Evolutionary conservation across 768 basidiomycete species (phyloP).

Genomic region (Tephrocybe sp.): DNA sequence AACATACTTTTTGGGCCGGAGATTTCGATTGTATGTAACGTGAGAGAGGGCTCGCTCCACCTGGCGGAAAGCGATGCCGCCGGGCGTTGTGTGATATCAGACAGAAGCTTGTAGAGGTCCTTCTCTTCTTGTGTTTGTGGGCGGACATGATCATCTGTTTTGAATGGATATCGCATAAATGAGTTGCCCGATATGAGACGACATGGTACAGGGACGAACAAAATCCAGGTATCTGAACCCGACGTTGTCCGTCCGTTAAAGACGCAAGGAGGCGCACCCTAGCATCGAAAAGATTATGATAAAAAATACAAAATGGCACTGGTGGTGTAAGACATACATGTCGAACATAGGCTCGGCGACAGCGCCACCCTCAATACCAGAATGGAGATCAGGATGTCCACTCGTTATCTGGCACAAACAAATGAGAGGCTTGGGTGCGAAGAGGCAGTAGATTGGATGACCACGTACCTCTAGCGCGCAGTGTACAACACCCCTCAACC

Average conservation of each 20-base stretch:
- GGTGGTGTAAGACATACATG: conserved; percentile 51
- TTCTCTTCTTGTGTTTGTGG: conserved; percentile 67
- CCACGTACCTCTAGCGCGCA: conserved; percentile 66
- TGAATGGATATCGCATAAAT: too few relatives aligned
- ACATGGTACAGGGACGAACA: conserved; percentile 52
- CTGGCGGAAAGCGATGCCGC: conserved; percentile 69
- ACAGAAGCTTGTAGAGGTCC: conserved; percentile 65
- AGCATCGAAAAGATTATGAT: neutral
- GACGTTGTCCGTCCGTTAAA: conserved; percentile 55
- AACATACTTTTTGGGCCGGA: conserved; percentile 77
- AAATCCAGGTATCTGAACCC: conserved; percentile 76
- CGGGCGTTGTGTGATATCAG: conserved; percentile 65
- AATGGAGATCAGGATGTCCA: conserved; percentile 80
- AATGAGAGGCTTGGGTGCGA: too few relatives aligned
- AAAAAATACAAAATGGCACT: neutral
- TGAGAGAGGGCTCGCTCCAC: conserved; percentile 91
- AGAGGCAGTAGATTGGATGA: too few relatives aligned
- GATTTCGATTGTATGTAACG: conserved; percentile 81
- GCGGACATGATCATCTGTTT: conserved; percentile 76
- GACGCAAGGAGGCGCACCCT: conserved; percentile 81
- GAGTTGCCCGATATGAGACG: too few relatives aligned
- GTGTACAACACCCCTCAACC: conserved; percentile 91
- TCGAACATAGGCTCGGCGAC: conserved; percentile 90
- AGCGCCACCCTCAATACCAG: conserved; percentile 92
- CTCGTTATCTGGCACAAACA: conserved; percentile 56